Conservation (phyloP, 2,329 filamentous ascomycete genomes). For the Trichophyton simii region DNA sequence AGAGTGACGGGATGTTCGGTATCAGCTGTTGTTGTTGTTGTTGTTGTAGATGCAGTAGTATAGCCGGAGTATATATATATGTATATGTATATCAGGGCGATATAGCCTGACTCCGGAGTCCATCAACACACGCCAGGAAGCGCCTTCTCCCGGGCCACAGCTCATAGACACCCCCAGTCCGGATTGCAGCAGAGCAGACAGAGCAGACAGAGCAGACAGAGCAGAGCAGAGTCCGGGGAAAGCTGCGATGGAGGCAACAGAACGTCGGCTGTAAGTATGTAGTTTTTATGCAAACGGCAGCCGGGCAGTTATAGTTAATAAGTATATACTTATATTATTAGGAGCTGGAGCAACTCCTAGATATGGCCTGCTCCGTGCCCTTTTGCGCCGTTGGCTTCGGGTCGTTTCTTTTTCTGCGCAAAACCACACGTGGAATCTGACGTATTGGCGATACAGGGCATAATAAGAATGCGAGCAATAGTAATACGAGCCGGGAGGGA, state of each 20-base stretch:
- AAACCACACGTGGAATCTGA: slow-evolving; percentile 2
- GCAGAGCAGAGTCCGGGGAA: not conserved
- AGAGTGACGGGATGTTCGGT: not conserved
- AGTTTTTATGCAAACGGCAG: too few species aligned
- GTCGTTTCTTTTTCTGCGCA: not conserved
- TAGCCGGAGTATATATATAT: too few species aligned
- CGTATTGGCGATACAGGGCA: not conserved
- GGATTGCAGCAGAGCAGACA: not conserved
- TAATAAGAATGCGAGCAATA: not conserved
- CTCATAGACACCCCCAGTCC: not conserved
- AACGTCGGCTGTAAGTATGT: too few species aligned
- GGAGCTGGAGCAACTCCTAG: not conserved
- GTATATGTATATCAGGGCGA: too few species aligned
- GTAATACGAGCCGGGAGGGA: not conserved
- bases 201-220: not conserved
- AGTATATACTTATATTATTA: too few species aligned
- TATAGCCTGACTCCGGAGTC: not conserved
- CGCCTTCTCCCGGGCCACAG: not conserved
- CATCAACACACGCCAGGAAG: not conserved
- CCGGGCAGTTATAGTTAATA: too few species aligned
- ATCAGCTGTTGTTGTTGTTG: not conserved
- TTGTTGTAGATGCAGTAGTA: not conserved
- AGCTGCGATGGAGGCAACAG: not conserved
- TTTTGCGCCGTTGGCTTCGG: not conserved
- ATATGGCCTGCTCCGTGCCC: not conserved